Base-by-base conservation (phyloP, 164 flowering plant genomes). In the Magnolia changhungtana region DNA sequence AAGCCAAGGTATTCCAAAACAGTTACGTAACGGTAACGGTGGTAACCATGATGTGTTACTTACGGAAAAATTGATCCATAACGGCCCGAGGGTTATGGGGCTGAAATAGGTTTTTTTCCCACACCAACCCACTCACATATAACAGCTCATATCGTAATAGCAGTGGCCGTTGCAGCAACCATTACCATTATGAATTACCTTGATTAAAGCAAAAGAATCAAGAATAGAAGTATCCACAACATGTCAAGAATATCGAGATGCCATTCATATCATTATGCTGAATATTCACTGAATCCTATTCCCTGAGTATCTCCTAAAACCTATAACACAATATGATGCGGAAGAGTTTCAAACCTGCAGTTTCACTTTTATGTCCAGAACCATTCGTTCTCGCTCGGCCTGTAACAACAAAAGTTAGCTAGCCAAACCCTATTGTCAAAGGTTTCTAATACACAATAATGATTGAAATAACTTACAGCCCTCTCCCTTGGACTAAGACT, bases 311-410 rank as follows among this genome's bases (percentile, higher is more conserved):
- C 71, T 29, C 71, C 71, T 29, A 68, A 68, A 68, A 68, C 50
- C 8, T 68, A 29, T 16, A 65, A 21, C 7, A 31, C 18, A 68
- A 50, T 8, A 71, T 45, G 9, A 72, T 72, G 16, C 52, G 52
- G 63, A 74, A 49, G n/a, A 75, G 50, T 50, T 74, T 80, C 76
- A 27, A 27, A 94, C 99, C 98, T 96, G 99, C 72, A 96, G 86
- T 86, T 96, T 96, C 81, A 96, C 99, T 87, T 96, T 78, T 70
- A 96, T 96, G 85, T 96, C 99, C 88, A 96, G 83, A 72, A 96
- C 98, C 99, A 96, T 96, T 69, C 94, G 94, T 52, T 96, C 99
- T 73, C 98, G 85, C 83, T 96, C 99, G 19, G 99, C 99, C 98
- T 96, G 89, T 70, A 82, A 76, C 78, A 23, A 85, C 16, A 58